Base-by-base conservation (phyloP, 768 basidiomycete species). In the Russula earlei region DNA sequence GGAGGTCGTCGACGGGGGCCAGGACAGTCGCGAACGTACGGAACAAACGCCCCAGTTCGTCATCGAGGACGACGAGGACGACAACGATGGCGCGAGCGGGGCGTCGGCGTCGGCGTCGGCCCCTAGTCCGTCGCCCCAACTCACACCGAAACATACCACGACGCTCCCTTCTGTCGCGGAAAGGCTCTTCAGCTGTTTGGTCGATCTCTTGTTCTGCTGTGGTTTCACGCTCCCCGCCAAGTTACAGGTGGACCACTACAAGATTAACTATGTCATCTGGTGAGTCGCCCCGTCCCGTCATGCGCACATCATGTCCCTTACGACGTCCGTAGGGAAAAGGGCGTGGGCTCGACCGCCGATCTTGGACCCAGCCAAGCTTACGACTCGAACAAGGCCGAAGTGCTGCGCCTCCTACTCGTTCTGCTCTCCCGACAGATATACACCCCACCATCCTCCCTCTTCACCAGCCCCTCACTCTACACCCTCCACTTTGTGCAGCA, bases 371-470 rank as follows among this genome's bases (percentile, higher is more conserved):
- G 71, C 62, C 77, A 77, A 61, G 74, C 75, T 24, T 79, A 83
- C 51, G 91, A 96, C 65, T 74, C 71, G 49, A 91, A 93, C 73
- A 92, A 87, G 67, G 83, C 81, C 2, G 93, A 97, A 72, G 86
- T 97, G 36, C 75, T 98, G 0, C 88, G 91, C 25, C 81, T 97
- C 38, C 75, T 98, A 43, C 82, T 93, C 37, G 79, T 96, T 49
- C 74, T 97, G 2, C 77, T 97, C 20, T 96, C 96, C 7, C 82
- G 87, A 22, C 90, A 95, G 62, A 92, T 97, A 56, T 95, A 95
- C 69, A 74, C 84, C 22, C 76, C 91, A 7, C 80, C 88, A 5
- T 74, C 78, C 17, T 76, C 80, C 6, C 70, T 96, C 20, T 80
- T 86, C 69, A 77, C 80, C 17, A 82, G 79, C 51, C 86, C 87